Percentiles rank a stretch among this genome's conserved stretches.
phyloP scores from a whole-genome alignment of 192 early-diverging fungal species.

The Entomortierella lignicola region DNA sequence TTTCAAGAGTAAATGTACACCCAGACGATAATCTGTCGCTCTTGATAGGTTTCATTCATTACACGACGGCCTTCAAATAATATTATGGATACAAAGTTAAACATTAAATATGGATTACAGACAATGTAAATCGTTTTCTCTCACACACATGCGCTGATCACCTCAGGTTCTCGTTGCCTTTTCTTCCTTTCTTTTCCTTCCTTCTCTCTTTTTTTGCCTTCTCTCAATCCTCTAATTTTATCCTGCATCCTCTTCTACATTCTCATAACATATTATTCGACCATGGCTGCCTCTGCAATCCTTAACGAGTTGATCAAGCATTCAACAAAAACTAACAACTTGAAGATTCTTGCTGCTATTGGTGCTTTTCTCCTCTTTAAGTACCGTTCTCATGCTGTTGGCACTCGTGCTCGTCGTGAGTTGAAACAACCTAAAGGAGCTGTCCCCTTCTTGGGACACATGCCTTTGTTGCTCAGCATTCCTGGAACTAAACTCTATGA shows the following conservation, averaged over 20 bases:
- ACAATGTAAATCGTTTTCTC: no score
- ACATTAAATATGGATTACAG: no score
- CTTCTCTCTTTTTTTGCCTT: not conserved
- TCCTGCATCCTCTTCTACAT: no score
- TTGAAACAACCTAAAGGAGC: constrained; percentile 30
- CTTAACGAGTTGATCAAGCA: not conserved
- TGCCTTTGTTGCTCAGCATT: constrained; percentile 22
- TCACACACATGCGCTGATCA: no score
- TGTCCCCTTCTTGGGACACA: constrained; percentile 16
- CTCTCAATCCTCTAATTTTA: not conserved
- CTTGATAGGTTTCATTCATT: no score
- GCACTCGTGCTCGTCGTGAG: constrained; percentile 15
- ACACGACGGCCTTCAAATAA: no score
- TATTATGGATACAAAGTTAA: no score
- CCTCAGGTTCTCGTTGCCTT: no score
- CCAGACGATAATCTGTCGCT: no score
- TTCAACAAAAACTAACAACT: not conserved
- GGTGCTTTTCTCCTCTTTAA: constrained; percentile 10
- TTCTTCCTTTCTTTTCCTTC: not conserved
- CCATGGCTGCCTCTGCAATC: not conserved
- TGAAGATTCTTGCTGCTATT: constrained; percentile 5
- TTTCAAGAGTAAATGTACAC: no score
- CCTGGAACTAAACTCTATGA: constrained; percentile 17
- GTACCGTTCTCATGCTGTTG: constrained; percentile 25
- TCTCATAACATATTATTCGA: not conserved